A percentile compares a stretch with the other conserved stretches of the same genome.
Conservation (phyloP, 2,329 filamentous ascomycete genomes). For the Botryotinia globosa region DNA sequence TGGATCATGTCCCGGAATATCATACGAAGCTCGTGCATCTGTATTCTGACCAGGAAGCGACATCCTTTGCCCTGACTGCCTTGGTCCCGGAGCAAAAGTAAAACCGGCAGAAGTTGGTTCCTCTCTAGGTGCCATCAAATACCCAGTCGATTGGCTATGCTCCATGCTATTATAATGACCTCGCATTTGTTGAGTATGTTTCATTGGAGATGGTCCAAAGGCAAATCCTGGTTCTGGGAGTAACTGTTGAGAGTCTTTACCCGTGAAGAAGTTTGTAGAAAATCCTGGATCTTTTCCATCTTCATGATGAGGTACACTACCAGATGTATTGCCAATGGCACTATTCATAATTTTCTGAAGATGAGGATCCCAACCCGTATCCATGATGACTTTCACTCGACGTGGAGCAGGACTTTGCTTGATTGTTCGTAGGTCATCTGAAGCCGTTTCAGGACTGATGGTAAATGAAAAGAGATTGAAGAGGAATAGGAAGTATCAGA, state of each 20-base stretch:
- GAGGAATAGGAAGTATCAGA: not conserved
- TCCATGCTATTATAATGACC: not conserved
- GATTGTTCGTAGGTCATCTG: not conserved
- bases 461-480: constrained; percentile 1
- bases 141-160: not conserved
- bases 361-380: constrained; percentile 27
- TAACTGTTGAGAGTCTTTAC: not conserved
- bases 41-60: not conserved
- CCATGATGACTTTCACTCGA: not conserved
- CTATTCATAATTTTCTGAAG: constrained; percentile 31
- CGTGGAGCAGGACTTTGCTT: not conserved
- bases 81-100: not conserved
- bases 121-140: constrained; percentile 1
- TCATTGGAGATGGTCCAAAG: constrained; percentile 10
- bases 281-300: not conserved
- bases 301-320: not conserved
- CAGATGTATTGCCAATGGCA: constrained; percentile 17
- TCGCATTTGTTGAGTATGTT: not conserved
- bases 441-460: not conserved
- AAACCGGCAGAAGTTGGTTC: not conserved
- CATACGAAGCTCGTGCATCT: not conserved
- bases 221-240: not conserved
- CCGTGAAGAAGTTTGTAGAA: not conserved
- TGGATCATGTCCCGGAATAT: not conserved
- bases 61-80: not conserved